Base-by-base conservation (phyloP, 108 stramenopile genomes). In the Cyclotella baltica region DNA sequence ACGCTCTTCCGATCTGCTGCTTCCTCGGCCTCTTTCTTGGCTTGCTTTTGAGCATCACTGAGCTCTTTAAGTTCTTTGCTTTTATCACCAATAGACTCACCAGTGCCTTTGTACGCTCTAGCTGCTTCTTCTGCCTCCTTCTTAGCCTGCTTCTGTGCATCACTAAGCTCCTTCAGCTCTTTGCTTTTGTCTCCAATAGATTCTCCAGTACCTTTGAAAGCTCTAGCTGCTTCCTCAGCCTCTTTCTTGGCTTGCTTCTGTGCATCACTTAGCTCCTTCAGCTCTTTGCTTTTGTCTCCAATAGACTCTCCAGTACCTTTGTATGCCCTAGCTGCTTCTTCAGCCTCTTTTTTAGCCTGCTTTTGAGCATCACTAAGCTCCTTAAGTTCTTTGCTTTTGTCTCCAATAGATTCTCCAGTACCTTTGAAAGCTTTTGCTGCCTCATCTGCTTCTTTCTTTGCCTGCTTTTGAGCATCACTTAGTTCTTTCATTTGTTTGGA, bases 331-430 rank as follows among this genome's bases (percentile, higher is more conserved):
- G 48, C 51, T 22, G 43, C 23, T 0, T 68, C 50, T 34, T 51
- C 67, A 31, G 67, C 50, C 33, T 68, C 51, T 33, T 19, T 30
- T 31, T 33, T 51, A 1, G 67, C 67, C 5, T 29, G 2, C 51
- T 51, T 51, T 31, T 67, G 67, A 5, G 6, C 48, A 31, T 67
- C 67, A 31, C 23, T 67, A 19, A 67, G 46, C 27, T 30, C 3
- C 48, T 67, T 67, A 25, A 67, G 34, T 46, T 68, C 67, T 11
- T 2, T 2, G 67, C 67, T 68, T 35, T 68, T 68, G 18, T 68
- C 67, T 22, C 31, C 31, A 5, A 68, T 53, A 19, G 67, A 50
- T 19, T 47, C 67, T 20, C 55, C 8, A n/a, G 62, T 8, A 22
- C 15, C 19, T 1, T 34, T 15, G 15, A 36, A 36, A 20, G 33